Evolutionary conservation across 2,329 filamentous ascomycete genomes (phyloP).

Genomic region (Colletotrichum sp.): DNA sequence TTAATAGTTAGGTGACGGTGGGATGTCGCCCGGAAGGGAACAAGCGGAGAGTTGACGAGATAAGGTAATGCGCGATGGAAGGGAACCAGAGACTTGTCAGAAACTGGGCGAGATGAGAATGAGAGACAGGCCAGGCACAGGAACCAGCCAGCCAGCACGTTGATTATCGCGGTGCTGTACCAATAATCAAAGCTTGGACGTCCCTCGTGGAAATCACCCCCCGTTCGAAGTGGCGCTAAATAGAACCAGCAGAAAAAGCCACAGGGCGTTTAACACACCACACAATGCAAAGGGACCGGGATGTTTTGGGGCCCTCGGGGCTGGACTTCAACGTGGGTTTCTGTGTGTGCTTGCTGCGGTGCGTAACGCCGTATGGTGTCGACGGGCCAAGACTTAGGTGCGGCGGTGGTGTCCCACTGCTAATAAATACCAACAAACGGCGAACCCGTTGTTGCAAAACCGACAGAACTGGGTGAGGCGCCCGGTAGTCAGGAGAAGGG

Average conservation of each 20-base stretch:
- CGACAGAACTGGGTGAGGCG: background rate
- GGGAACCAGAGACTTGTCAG: background rate
- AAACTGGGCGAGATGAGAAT: background rate
- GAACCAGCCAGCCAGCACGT: background rate
- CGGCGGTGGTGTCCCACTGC: background rate
- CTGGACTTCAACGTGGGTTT: background rate
- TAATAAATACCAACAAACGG: constrained; percentile 10
- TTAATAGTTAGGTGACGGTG: background rate
- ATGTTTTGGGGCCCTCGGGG: background rate
- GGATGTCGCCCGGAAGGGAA: background rate
- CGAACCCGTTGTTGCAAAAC: background rate
- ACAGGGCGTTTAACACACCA: constrained; percentile 6
- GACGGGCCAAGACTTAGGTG: background rate
- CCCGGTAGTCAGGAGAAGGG: constrained; percentile 9
- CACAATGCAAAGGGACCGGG: background rate
- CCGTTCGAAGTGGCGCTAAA: constrained; percentile 1
- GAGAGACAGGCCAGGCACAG: background rate
- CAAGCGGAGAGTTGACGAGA: constrained; percentile 1
- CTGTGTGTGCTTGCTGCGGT: background rate
- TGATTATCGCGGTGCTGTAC: background rate
- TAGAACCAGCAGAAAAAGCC: constrained; percentile 4
- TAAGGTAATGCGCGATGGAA: background rate
- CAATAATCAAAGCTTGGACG: constrained; percentile 11
- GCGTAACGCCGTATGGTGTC: background rate
- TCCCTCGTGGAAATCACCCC: constrained; percentile 3